Conservation (phyloP, 2,329 filamentous ascomycete species). For the Penicillium italicum region DNA sequence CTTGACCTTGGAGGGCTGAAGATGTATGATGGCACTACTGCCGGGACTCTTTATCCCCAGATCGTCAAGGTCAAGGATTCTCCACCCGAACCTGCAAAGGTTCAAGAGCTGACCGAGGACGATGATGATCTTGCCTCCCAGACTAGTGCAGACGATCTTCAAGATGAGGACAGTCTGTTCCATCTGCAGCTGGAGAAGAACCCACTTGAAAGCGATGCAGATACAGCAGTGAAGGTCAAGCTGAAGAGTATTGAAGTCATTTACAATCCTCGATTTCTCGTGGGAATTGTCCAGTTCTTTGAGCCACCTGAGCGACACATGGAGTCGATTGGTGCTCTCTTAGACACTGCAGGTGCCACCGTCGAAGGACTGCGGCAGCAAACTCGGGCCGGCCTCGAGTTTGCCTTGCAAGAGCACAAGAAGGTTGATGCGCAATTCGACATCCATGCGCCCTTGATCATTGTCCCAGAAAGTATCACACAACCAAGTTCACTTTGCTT, state of each 20-base stretch:
- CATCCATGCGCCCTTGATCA: constrained; percentile 91
- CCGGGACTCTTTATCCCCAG: constrained; percentile 85
- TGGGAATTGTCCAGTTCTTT: constrained; percentile 92
- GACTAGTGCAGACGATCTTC: constrained; percentile 41
- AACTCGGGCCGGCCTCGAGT: constrained; percentile 91
- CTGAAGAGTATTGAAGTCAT: constrained; percentile 94
- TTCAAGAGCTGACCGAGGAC: constrained; percentile 23
- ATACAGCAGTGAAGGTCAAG: constrained; percentile 84
- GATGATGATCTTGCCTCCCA: constrained; percentile 40
- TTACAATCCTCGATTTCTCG: constrained; percentile 91
- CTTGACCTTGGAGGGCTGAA: constrained; percentile 87
- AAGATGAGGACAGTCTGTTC: constrained; percentile 75
- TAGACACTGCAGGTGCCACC: constrained; percentile 93
- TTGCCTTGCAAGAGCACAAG: constrained; percentile 95
- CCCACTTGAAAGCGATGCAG: constrained; percentile 85
- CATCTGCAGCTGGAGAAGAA: constrained; percentile 91
- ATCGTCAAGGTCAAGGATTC: constrained; percentile 95
- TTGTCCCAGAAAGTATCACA: constrained; percentile 90
- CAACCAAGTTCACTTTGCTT: constrained; percentile 76
- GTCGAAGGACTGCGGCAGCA: constrained; percentile 94
- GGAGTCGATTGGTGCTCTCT: constrained; percentile 93
- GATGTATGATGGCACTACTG: constrained; percentile 92
- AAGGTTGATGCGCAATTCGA: constrained; percentile 96
- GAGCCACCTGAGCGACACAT: constrained; percentile 94
- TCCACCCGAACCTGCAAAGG: constrained; percentile 53